phyloP scores from a whole-genome alignment of 805 yeast genomes.

The Pichia ethanolica region DNA sequence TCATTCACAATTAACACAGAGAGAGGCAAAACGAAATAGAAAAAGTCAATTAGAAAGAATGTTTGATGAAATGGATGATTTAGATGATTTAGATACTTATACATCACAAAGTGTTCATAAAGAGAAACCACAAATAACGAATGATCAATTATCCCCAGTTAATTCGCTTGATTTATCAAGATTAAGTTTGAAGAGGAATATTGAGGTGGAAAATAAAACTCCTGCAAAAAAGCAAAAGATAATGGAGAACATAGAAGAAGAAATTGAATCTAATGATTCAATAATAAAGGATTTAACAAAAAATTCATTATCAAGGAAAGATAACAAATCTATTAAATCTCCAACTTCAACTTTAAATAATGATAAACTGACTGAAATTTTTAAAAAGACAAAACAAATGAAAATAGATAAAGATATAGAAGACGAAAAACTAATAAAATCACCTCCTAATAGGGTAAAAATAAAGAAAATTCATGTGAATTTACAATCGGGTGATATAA shows the following conservation, averaged over 20 bases:
- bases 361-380: constrained; percentile 2
- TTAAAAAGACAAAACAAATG: constrained; percentile 14
- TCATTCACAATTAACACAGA: not conserved
- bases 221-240: not conserved
- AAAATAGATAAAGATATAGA: constrained; percentile 6
- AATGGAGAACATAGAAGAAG: not conserved
- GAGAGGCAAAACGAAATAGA: not conserved
- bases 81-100: constrained; percentile 5
- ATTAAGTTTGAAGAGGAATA: not conserved
- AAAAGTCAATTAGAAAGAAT: constrained; percentile 6
- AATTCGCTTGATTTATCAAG: not conserved
- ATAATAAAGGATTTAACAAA: too few relatives aligned
- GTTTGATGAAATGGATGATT: constrained; percentile 8
- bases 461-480: constrained; percentile 11
- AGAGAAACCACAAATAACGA: not conserved
- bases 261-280: too few relatives aligned
- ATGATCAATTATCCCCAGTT: not conserved
- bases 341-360: not conserved
- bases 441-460: constrained; percentile 1
- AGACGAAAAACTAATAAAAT: constrained; percentile 2
- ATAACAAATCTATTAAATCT: not conserved
- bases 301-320: not conserved
- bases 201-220: not conserved
- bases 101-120: constrained; percentile 2
- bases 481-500: not conserved